A percentile compares a stretch with the other conserved stretches of the same genome.
These are phyloP conservation scores for Botrytis aclada DNA, from an alignment of 2,329 filamentous ascomycete genomes.

Conservation along the genomic window DNA sequence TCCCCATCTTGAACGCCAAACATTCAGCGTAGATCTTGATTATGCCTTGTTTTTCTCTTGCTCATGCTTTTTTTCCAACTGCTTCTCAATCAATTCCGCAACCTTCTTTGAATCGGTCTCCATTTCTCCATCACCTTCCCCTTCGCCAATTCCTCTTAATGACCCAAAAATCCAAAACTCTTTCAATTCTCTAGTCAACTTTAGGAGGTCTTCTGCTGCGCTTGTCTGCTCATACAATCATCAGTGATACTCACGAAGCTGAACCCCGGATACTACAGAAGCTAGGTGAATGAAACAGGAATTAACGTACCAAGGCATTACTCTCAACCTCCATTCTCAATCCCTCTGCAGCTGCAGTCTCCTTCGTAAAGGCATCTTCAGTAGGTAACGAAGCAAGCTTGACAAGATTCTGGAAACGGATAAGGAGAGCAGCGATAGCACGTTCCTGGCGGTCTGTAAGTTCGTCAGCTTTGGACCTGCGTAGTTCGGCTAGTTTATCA, in stretches of 20 bases:
- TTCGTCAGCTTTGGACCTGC: constrained; percentile 19
- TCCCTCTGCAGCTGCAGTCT: constrained; percentile 35
- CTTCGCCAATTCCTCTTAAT: constrained; percentile 45
- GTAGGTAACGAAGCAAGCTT: constrained; percentile 29
- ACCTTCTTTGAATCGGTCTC: constrained; percentile 39
- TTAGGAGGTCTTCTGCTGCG: constrained; percentile 44
- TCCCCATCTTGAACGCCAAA: neutral
- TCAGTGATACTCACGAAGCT: neutral
- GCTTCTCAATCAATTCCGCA: constrained; percentile 30
- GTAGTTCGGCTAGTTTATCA: neutral
- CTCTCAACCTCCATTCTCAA: constrained; percentile 38
- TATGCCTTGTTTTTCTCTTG: constrained; percentile 11
- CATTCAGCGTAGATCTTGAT: neutral
- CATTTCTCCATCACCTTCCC: constrained; percentile 42
- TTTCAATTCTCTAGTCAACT: constrained; percentile 48
- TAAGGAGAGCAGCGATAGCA: constrained; percentile 46
- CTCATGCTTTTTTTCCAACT: constrained; percentile 22
- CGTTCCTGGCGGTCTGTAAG: constrained; percentile 46
- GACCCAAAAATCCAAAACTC: constrained; percentile 50
- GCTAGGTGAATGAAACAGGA: neutral
- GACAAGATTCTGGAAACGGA: constrained; percentile 45
- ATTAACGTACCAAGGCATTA: constrained; percentile 33
- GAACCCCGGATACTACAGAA: neutral
- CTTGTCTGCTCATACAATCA: constrained; percentile 29
- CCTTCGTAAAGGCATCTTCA: constrained; percentile 34